These are phyloP conservation scores for Dicorynia guianensis DNA, from an alignment of 306 rosid species.

Conservation along the genomic window DNA sequence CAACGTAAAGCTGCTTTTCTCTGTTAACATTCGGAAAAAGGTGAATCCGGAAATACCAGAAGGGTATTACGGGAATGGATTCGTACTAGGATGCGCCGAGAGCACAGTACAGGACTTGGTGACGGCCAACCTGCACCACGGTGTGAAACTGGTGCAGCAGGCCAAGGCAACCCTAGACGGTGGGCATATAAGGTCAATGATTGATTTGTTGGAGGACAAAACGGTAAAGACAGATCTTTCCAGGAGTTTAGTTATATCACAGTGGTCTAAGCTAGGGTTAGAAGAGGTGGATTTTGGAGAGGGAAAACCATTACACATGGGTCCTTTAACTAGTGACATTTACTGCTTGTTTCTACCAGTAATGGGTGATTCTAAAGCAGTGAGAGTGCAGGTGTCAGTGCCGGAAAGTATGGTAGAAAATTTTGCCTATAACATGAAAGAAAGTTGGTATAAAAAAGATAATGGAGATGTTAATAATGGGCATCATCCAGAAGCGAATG, in stretches of 20 bases:
- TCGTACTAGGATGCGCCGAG: conserved; percentile 71
- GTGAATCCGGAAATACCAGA: conserved; percentile 49
- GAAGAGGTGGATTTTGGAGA: conserved; percentile 85
- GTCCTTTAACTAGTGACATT: conserved; percentile 73
- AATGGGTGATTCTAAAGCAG: conserved; percentile 51
- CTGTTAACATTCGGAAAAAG: conserved; percentile 59
- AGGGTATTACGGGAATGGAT: conserved; percentile 82
- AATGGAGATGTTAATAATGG: conserved; percentile 38
- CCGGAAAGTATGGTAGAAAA: conserved; percentile 64
- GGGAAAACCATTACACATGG: conserved; percentile 79
- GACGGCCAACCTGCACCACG: conserved; percentile 48
- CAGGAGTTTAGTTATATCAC: conserved; percentile 76
- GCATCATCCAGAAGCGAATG: conserved; percentile 33
- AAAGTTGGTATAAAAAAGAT: conserved; percentile 33
- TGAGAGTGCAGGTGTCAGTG: conserved; percentile 74
- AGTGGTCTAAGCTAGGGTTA: conserved; percentile 84
- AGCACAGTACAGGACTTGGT: conserved; percentile 57
- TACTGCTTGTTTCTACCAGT: conserved; percentile 90
- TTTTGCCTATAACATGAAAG: conserved; percentile 59
- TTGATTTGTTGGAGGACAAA: conserved; percentile 76
- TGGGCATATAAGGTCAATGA: conserved; percentile 63
- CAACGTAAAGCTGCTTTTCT: conserved; percentile 75
- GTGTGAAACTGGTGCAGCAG: conserved; percentile 62
- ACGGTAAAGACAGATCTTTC: conserved; percentile 62
- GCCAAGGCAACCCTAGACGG: conserved; percentile 55